Evolutionary conservation across 2,329 filamentous ascomycete species (phyloP).

Genomic region (Anisogramma anomala): DNA sequence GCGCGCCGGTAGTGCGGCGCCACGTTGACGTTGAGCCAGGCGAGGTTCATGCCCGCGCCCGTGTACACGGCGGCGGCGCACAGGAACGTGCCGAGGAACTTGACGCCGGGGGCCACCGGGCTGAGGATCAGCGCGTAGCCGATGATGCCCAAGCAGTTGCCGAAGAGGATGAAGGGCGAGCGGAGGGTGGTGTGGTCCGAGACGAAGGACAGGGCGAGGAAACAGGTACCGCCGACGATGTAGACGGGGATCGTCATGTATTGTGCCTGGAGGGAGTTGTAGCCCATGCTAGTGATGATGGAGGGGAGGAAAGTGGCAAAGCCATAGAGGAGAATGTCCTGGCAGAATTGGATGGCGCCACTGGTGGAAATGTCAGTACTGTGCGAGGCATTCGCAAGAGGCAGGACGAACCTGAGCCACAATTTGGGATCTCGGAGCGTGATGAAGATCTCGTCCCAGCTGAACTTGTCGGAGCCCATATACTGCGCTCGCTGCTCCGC

Average conservation of each 20-base stretch:
- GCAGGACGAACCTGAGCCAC: constrained; percentile 28
- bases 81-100: constrained; percentile 39
- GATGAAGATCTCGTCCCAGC: constrained; percentile 36
- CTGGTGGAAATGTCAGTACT: constrained; percentile 1
- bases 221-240: constrained; percentile 34
- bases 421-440: constrained; percentile 39
- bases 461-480: constrained; percentile 38
- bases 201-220: constrained; percentile 32
- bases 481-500: constrained; percentile 34
- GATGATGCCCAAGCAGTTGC: constrained; percentile 38
- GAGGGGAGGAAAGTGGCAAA: constrained; percentile 47
- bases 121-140: constrained; percentile 38
- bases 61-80: constrained; percentile 36
- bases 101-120: constrained; percentile 35
- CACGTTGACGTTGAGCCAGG: constrained; percentile 35
- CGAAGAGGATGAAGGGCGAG: constrained; percentile 40
- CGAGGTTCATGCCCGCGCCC: constrained; percentile 34
- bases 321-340: constrained; percentile 42
- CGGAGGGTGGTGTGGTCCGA: constrained; percentile 31
- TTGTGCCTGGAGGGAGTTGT: constrained; percentile 37
- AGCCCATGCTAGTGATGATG: constrained; percentile 42
- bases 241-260: constrained; percentile 47
- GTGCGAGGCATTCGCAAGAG: constrained; percentile 13
- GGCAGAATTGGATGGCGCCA: constrained; percentile 37
- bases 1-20: constrained; percentile 35